Evolutionary conservation across 805 yeast species (phyloP).

Genomic region (Starmerella gropengiesseri): DNA sequence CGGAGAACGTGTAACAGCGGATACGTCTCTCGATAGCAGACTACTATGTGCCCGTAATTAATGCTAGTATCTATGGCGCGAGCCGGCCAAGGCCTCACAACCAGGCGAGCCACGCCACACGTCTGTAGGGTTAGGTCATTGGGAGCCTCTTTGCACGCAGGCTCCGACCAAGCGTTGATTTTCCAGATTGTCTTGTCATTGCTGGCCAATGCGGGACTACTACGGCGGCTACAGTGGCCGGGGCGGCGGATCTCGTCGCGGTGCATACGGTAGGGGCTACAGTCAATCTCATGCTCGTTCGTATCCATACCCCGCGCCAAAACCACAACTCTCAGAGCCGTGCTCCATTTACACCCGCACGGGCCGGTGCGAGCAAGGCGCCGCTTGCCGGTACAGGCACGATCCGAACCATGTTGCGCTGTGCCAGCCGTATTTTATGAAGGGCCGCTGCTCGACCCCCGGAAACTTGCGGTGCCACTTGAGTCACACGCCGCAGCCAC

Average conservation of each 20-base stretch:
- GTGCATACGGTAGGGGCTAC: neutral
- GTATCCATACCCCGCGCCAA: slow-evolving; percentile 1
- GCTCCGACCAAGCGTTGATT: no score
- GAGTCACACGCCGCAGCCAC: slow-evolving; percentile 48
- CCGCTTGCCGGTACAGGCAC: slow-evolving; percentile 45
- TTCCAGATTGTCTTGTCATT: no score
- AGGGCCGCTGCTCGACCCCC: slow-evolving; percentile 37
- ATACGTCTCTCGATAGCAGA: no score
- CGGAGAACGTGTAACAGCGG: no score
- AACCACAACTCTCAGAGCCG: slow-evolving; percentile 12
- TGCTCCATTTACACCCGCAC: slow-evolving; percentile 27
- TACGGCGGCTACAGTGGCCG: neutral
- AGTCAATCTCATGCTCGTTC: neutral
- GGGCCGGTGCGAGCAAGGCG: slow-evolving; percentile 46
- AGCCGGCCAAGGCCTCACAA: no score
- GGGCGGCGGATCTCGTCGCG: neutral
- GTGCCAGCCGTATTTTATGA: slow-evolving; percentile 40
- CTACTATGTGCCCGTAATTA: no score
- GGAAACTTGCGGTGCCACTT: slow-evolving; percentile 36
- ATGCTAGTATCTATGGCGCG: no score
- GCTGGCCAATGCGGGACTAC: no score
- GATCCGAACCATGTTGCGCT: slow-evolving; percentile 41
- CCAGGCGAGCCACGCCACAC: no score
- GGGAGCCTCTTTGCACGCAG: no score
- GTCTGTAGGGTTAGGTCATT: no score